phyloP scores from a whole-genome alignment of 306 rosid genomes.

The Quercus mongolica region DNA sequence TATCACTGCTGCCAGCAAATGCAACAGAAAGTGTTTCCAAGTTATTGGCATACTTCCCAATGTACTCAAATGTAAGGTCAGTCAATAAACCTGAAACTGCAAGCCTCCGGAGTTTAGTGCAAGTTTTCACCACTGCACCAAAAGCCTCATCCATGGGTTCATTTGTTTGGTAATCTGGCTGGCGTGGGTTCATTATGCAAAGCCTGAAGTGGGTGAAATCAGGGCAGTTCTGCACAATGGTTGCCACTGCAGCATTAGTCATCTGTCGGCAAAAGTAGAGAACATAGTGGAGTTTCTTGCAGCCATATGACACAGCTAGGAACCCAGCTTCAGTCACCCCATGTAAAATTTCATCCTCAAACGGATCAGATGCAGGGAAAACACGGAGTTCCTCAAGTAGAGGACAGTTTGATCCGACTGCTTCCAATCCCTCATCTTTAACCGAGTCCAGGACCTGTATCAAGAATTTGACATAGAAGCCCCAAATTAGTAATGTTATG shows the following conservation, averaged over 20 bases:
- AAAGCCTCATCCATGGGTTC: slow-evolving; percentile 85
- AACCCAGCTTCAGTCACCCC: slow-evolving; percentile 82
- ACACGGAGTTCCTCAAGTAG: slow-evolving; percentile 86
- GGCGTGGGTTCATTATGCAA: slow-evolving; percentile 69
- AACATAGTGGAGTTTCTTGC: slow-evolving; percentile 65
- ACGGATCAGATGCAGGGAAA: slow-evolving; percentile 61
- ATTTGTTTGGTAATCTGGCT: slow-evolving; percentile 56
- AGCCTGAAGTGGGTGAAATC: slow-evolving; percentile 82
- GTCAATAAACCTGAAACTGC: slow-evolving; percentile 72
- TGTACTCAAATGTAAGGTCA: slow-evolving; percentile 69
- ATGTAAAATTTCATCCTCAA: slow-evolving; percentile 42
- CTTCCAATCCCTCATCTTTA: slow-evolving; percentile 80
- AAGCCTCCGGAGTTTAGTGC: slow-evolving; percentile 76
- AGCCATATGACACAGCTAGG: slow-evolving; percentile 74
- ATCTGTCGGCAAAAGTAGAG: slow-evolving; percentile 84
- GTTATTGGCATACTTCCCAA: slow-evolving; percentile 71
- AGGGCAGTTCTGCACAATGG: slow-evolving; percentile 77
- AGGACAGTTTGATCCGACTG: slow-evolving; percentile 74
- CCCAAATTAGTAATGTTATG: not conserved
- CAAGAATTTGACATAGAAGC: slow-evolving; percentile 7
- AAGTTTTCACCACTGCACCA: slow-evolving; percentile 75
- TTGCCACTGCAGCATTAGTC: slow-evolving; percentile 90
- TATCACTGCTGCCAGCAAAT: slow-evolving; percentile 75
- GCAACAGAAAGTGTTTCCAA: slow-evolving; percentile 84
- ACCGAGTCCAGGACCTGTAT: slow-evolving; percentile 76